Conservation (phyloP, 1,284 basidiomycete species). For the Salmacisia buchloeana region DNA sequence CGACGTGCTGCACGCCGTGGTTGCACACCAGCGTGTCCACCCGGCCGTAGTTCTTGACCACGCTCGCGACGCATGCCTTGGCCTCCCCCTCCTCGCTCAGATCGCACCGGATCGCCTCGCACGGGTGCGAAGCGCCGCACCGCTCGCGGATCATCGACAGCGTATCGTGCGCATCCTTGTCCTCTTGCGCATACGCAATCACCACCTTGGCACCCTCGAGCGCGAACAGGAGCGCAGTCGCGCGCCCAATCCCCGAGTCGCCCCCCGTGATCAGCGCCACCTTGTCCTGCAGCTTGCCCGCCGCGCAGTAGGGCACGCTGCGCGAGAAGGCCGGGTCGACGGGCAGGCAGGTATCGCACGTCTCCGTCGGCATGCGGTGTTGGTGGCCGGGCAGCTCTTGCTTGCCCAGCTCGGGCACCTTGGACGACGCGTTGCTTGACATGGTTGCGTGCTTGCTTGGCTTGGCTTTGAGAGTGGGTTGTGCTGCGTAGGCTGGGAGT, state of each 20-base stretch:
- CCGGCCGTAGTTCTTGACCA: neutral
- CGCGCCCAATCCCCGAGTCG: neutral
- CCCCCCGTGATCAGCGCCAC: constrained; percentile 4
- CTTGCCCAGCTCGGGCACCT: neutral
- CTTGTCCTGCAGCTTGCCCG: constrained; percentile 1
- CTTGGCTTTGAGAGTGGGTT: neutral
- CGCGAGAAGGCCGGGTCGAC: neutral
- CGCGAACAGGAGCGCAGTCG: neutral
- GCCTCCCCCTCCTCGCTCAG: neutral
- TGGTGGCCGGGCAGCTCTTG: neutral
- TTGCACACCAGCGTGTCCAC: neutral
- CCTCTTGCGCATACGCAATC: neutral
- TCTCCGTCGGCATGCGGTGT: neutral
- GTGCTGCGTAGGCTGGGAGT: neutral
- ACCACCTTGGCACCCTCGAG: constrained; percentile 1
- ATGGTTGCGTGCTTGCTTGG: neutral
- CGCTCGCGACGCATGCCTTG: neutral
- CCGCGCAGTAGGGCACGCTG: neutral
- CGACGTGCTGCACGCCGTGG: neutral
- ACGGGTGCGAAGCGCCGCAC: neutral
- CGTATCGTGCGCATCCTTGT: neutral
- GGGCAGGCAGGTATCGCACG: neutral
- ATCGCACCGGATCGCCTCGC: neutral
- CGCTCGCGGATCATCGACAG: neutral
- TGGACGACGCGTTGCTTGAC: neutral